These are phyloP conservation scores for Daldinia concentrica DNA, from an alignment of 495 filamentous ascomycete genomes.

Conservation along the genomic window DNA sequence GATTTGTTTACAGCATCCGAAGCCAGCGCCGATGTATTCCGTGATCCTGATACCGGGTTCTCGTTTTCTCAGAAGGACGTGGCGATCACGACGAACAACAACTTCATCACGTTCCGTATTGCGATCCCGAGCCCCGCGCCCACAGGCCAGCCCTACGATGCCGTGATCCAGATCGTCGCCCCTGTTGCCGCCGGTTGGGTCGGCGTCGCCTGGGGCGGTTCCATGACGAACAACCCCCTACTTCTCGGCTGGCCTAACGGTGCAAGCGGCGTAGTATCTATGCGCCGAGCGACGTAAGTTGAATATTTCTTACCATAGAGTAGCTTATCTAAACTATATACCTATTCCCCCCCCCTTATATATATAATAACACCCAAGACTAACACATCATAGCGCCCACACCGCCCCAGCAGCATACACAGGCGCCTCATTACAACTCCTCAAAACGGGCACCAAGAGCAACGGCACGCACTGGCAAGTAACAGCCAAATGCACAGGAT, in stretches of 20 bases:
- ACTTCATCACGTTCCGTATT: constrained; percentile 51
- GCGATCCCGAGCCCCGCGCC: constrained; percentile 49
- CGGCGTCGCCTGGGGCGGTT: constrained; percentile 55
- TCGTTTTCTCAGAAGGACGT: constrained; percentile 55
- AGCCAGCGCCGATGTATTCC: constrained; percentile 45
- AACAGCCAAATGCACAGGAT: constrained; percentile 55
- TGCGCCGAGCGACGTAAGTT: constrained; percentile 53
- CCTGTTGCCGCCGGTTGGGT: constrained; percentile 56
- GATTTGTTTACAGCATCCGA: constrained; percentile 20
- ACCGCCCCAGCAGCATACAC: constrained; percentile 44
- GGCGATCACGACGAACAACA: constrained; percentile 50
- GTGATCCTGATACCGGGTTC: constrained; percentile 61
- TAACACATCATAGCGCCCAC: constrained; percentile 45
- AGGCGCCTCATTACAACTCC: constrained; percentile 46
- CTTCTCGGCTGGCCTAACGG: constrained; percentile 49
- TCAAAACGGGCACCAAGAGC: constrained; percentile 48
- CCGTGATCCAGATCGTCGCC: constrained; percentile 55
- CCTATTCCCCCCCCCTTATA: too few relatives aligned
- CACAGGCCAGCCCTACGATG: constrained; percentile 47
- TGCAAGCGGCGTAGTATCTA: constrained; percentile 43
- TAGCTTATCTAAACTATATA: too few relatives aligned
- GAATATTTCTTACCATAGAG: not conserved
- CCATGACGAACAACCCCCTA: constrained; percentile 54
- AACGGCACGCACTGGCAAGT: constrained; percentile 59
- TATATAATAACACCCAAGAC: too few relatives aligned